Conservation (phyloP, 306 rosid species). For the Sophora flavescens region DNA sequence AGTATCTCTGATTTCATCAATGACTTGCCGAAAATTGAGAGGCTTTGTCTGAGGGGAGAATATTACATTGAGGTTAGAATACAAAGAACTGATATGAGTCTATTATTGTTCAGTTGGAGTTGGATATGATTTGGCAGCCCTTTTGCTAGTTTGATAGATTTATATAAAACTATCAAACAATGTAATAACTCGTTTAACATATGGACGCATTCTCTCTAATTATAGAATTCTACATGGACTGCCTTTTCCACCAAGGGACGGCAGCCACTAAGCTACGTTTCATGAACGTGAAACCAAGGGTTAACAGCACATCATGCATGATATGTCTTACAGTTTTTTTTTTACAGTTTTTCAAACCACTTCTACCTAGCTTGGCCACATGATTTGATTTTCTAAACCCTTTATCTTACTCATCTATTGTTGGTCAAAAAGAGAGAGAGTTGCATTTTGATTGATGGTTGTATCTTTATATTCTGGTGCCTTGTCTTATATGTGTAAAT, state of each 20-base stretch:
- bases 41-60: not conserved
- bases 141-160: not conserved
- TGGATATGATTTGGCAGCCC: not conserved
- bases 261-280: not conserved
- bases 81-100: not conserved
- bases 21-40: slow-evolving; percentile 10
- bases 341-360: not conserved
- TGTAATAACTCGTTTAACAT: not conserved
- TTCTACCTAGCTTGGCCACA: not conserved
- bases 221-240: not conserved
- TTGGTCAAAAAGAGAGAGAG: slow-evolving; percentile 3
- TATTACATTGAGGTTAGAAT: slow-evolving; percentile 29
- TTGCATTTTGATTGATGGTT: not conserved
- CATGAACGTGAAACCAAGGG: not conserved
- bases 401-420: not conserved
- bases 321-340: not conserved
- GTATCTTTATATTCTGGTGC: not conserved
- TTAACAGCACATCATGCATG: not conserved
- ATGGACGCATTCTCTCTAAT: not conserved
- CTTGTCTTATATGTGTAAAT: too few species aligned
- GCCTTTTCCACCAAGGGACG: not conserved
- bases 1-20: not conserved
- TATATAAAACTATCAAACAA: not conserved
- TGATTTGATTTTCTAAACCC: not conserved
- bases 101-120: not conserved